Evolutionary conservation across 805 yeast species (phyloP).

Genomic region (Zygoascus ofunaensis): DNA sequence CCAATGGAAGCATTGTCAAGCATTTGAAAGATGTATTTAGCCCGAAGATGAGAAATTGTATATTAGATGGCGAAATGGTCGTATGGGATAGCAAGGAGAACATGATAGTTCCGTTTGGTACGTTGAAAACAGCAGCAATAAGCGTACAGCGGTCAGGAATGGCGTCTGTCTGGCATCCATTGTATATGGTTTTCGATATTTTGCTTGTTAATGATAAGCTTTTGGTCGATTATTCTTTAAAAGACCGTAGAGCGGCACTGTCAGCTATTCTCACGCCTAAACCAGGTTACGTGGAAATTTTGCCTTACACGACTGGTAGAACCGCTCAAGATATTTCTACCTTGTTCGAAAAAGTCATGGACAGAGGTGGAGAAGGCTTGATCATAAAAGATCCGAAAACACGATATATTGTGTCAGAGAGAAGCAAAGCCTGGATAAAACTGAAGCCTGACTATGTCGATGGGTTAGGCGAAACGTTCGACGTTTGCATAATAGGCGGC

Average conservation of each 20-base stretch:
- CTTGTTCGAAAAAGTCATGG: slow-evolving; percentile 51
- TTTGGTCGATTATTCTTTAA: slow-evolving; percentile 45
- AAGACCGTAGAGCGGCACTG: slow-evolving; percentile 47
- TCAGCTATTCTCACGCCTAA: slow-evolving; percentile 36
- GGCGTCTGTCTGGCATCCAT: slow-evolving; percentile 19
- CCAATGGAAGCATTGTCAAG: slow-evolving; percentile 46
- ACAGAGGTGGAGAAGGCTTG: slow-evolving; percentile 66
- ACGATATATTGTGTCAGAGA: slow-evolving; percentile 50
- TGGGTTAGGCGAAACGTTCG: slow-evolving; percentile 80
- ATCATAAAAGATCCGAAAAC: slow-evolving; percentile 59
- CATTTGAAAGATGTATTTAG: slow-evolving; percentile 35
- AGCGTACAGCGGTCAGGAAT: slow-evolving; percentile 36
- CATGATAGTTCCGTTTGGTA: slow-evolving; percentile 67
- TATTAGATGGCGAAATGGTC: slow-evolving; percentile 90
- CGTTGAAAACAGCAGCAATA: slow-evolving; percentile 61
- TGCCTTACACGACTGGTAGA: slow-evolving; percentile 32
- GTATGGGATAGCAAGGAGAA: slow-evolving; percentile 56
- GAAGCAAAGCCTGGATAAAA: slow-evolving; percentile 70
- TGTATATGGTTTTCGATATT: slow-evolving; percentile 56
- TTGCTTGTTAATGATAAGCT: slow-evolving; percentile 59
- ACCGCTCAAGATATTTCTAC: slow-evolving; percentile 45
- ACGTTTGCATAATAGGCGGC: slow-evolving; percentile 70
- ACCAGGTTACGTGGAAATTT: slow-evolving; percentile 19
- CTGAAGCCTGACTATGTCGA: slow-evolving; percentile 85
- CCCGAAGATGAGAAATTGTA: slow-evolving; percentile 28